These are phyloP conservation scores for Petunia secreta DNA, from an alignment of 257 asterid genomes.

Conservation along the genomic window DNA sequence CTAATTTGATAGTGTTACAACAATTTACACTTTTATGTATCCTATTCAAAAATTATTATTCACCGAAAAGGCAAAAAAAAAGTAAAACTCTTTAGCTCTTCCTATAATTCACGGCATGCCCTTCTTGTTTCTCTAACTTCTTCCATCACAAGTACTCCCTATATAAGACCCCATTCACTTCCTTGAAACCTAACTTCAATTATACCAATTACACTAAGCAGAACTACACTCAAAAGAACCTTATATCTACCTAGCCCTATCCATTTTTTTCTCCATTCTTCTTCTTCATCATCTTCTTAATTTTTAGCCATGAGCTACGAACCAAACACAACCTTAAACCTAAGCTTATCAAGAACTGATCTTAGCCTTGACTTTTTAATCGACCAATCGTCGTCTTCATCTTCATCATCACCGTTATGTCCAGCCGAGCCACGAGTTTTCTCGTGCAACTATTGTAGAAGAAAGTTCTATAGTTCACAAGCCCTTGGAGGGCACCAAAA, in stretches of 20 bases:
- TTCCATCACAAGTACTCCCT: not conserved
- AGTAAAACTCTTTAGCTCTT: not conserved
- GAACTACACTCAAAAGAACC: not conserved
- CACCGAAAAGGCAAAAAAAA: not conserved
- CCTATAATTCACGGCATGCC: not conserved
- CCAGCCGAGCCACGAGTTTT: constrained; percentile 62
- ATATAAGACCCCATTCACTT: not conserved
- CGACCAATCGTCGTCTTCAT: constrained; percentile 44
- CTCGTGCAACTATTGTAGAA: constrained; percentile 76
- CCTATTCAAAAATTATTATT: too few species aligned
- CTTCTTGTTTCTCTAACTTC: not conserved
- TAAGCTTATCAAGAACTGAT: constrained; percentile 45
- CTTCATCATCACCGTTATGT: constrained; percentile 44
- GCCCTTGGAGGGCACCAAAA: constrained; percentile 97
- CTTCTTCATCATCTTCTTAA: not conserved
- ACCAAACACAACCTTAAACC: constrained; percentile 57
- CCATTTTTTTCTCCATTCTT: not conserved
- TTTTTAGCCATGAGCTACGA: constrained; percentile 46
- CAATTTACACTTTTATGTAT: too few species aligned
- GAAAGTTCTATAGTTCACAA: constrained; percentile 82
- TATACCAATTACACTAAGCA: constrained; percentile 1
- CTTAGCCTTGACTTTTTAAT: constrained; percentile 47
- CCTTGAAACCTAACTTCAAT: constrained; percentile 14
- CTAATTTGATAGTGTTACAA: too few species aligned
- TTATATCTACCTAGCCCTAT: not conserved